Percentiles rank a stretch among this genome's conserved stretches.
These are phyloP conservation scores for Podila horticola DNA, from an alignment of 192 early-diverging fungal species.

Conservation along the genomic window DNA sequence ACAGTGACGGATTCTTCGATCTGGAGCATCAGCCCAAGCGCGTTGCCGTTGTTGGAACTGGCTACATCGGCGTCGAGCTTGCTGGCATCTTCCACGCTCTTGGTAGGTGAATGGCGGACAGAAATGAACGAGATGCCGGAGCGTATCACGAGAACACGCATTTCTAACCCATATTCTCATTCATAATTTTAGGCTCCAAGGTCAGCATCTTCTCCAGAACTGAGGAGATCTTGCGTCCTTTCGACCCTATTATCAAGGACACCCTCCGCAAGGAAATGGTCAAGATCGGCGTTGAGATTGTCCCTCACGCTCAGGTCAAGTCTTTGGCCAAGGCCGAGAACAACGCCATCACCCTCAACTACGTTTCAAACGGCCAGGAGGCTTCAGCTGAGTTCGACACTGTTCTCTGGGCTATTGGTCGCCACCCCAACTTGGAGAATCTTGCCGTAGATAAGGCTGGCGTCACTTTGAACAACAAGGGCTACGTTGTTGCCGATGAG, in stretches of 20 bases:
- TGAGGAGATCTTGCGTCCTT: conserved; percentile 83
- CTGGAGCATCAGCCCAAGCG: conserved; percentile 91
- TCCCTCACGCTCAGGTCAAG: conserved; percentile 68
- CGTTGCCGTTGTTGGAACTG: conserved; percentile 89
- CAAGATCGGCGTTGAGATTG: conserved; percentile 84
- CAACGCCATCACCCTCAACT: conserved; percentile 62
- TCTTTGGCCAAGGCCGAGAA: conserved; percentile 67
- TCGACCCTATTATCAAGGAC: conserved; percentile 87
- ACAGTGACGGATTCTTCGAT: conserved; percentile 96
- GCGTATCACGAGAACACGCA: neutral
- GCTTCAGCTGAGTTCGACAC: conserved; percentile 76
- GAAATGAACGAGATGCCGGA: neutral
- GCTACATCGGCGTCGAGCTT: conserved; percentile 97
- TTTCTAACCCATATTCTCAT: neutral
- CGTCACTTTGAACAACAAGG: conserved; percentile 70
- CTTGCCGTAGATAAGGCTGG: conserved; percentile 76
- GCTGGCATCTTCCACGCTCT: conserved; percentile 92
- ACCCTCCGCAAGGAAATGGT: conserved; percentile 81
- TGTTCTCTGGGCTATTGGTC: conserved; percentile 93
- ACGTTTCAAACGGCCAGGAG: conserved; percentile 51
- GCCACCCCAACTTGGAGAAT: conserved; percentile 77
- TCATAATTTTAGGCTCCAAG: conserved; percentile 56
- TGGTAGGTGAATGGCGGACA: conserved; percentile 54
- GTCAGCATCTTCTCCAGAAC: conserved; percentile 90
- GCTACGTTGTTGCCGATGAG: conserved; percentile 85